These are phyloP conservation scores for Prinsepia uniflora DNA, from an alignment of 306 rosid genomes.

Conservation along the genomic window DNA sequence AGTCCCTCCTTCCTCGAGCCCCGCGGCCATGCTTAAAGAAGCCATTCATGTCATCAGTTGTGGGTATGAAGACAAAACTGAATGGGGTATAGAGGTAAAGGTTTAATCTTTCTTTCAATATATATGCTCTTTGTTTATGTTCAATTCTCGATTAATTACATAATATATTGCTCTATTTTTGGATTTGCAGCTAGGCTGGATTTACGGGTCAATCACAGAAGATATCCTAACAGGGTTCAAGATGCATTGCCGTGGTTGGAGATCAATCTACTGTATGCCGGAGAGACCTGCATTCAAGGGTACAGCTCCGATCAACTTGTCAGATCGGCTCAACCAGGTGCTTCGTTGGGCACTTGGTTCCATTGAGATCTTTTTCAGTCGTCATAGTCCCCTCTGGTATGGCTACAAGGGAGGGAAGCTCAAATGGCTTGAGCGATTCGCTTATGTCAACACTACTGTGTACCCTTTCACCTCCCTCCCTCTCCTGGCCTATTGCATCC, in stretches of 20 bases:
- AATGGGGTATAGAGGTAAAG: conserved; percentile 92
- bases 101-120: neutral
- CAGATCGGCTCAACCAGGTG: conserved; percentile 93
- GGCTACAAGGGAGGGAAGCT: conserved; percentile 87
- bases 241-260: conserved; percentile 99
- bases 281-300: conserved; percentile 88
- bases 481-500: conserved; percentile 79
- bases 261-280: conserved; percentile 91
- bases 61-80: conserved; percentile 96
- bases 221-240: conserved; percentile 93
- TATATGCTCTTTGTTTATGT: neutral
- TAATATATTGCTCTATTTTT: conserved; percentile 11
- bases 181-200: conserved; percentile 84
- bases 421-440: conserved; percentile 92
- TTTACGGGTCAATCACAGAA: conserved; percentile 91
- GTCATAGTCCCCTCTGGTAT: conserved; percentile 82
- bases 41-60: conserved; percentile 89
- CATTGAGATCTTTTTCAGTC: conserved; percentile 93
- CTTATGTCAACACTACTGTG: conserved; percentile 89
- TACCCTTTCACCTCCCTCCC: conserved; percentile 95
- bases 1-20: conserved; percentile 71
- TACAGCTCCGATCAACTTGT: conserved; percentile 95
- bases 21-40: conserved; percentile 79
- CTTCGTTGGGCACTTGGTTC: conserved; percentile 99
- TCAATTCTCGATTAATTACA: conserved; percentile 2